Conservation (phyloP, 2,329 filamentous ascomycete species). For the Ophioceras dolichostomum region DNA sequence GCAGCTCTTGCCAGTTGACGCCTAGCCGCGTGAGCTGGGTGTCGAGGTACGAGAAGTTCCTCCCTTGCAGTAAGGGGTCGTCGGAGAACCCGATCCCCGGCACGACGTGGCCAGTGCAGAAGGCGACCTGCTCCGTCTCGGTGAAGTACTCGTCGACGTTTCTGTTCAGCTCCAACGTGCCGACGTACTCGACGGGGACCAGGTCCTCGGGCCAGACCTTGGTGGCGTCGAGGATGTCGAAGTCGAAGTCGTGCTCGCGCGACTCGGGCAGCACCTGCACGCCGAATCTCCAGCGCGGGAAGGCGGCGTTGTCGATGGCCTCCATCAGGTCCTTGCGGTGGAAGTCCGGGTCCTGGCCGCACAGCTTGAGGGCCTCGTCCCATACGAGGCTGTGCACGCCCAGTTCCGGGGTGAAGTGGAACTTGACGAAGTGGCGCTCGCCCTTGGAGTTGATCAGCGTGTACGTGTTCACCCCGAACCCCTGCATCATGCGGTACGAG, state of each 20-base stretch:
- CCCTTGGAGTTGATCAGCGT: slow-evolving; percentile 56
- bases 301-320: slow-evolving; percentile 60
- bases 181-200: slow-evolving; percentile 65
- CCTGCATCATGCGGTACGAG: slow-evolving; percentile 76
- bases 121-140: slow-evolving; percentile 72
- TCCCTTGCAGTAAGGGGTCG: slow-evolving; percentile 61
- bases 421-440: slow-evolving; percentile 64
- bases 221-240: slow-evolving; percentile 75
- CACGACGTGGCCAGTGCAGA: slow-evolving; percentile 69
- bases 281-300: slow-evolving; percentile 69
- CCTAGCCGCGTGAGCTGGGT: slow-evolving; percentile 61
- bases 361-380: slow-evolving; percentile 68
- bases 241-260: slow-evolving; percentile 66
- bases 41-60: slow-evolving; percentile 57
- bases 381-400: slow-evolving; percentile 67
- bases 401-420: slow-evolving; percentile 61
- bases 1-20: slow-evolving; percentile 64
- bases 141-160: slow-evolving; percentile 75
- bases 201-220: slow-evolving; percentile 77
- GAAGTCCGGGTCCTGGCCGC: slow-evolving; percentile 67
- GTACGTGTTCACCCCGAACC: slow-evolving; percentile 74
- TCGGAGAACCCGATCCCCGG: slow-evolving; percentile 68
- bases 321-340: slow-evolving; percentile 67
- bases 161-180: slow-evolving; percentile 66
- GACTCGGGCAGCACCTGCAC: slow-evolving; percentile 67